A percentile compares a stretch with the other conserved stretches of the same genome.
Conservation (phyloP, 2,329 filamentous ascomycete species). For the Phyllosticta citrichinensis region DNA sequence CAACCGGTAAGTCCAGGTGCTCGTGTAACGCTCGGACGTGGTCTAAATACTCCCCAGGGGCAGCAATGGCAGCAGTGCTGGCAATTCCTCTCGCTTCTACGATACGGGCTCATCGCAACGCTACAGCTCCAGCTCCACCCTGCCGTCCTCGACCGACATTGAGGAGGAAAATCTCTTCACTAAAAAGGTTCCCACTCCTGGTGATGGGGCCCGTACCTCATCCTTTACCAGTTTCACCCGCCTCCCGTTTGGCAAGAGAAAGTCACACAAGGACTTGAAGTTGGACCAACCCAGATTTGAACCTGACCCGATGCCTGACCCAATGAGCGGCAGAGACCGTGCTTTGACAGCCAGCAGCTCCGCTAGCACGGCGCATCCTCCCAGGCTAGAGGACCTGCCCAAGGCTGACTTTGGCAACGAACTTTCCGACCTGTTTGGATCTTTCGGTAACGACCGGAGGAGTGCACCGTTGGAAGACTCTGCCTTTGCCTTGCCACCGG, state of each 20-base stretch:
- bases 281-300: not conserved
- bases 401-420: conserved; percentile 29
- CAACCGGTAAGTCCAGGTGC: conserved; percentile 19
- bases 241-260: conserved; percentile 7
- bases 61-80: conserved; percentile 32
- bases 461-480: conserved; percentile 7
- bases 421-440: conserved; percentile 40
- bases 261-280: conserved; percentile 5
- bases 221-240: conserved; percentile 9
- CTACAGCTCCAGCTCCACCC: conserved; percentile 25
- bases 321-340: conserved; percentile 13
- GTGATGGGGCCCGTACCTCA: conserved; percentile 3
- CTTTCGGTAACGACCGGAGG: conserved; percentile 29
- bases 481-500: conserved; percentile 1
- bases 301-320: not conserved
- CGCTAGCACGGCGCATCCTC: conserved; percentile 32
- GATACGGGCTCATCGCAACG: conserved; percentile 23
- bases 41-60: conserved; percentile 19
- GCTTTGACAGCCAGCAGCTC: conserved; percentile 41
- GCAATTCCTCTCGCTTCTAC: conserved; percentile 27
- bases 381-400: conserved; percentile 29
- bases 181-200: conserved; percentile 4
- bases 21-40: not conserved
- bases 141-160: conserved; percentile 30
- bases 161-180: conserved; percentile 22